These are phyloP conservation scores for Barbarea vulgaris DNA, from an alignment of 345 rosid species.

Conservation along the genomic window DNA sequence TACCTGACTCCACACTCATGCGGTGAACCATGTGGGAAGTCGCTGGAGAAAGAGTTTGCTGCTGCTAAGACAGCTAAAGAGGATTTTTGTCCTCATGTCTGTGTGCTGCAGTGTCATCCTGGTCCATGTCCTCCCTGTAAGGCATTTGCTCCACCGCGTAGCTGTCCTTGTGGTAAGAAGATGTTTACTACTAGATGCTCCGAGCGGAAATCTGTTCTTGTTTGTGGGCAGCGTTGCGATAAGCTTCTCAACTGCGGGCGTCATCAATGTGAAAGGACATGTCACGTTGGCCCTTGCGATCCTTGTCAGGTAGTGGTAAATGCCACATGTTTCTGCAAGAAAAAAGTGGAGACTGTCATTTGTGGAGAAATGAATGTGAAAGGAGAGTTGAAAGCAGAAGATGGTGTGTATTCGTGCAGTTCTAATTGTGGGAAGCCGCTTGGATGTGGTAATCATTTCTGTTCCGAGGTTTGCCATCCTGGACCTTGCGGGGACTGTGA, in stretches of 20 bases:
- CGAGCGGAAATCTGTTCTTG: constrained; percentile 67
- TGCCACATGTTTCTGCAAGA: constrained; percentile 89
- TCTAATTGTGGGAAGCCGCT: constrained; percentile 63
- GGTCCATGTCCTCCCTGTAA: constrained; percentile 99
- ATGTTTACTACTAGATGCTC: constrained; percentile 81
- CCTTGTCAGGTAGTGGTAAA: constrained; percentile 66
- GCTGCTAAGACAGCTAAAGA: constrained; percentile 49
- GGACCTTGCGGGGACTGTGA: constrained; percentile 82
- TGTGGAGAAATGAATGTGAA: constrained; percentile 85
- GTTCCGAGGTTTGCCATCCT: constrained; percentile 76
- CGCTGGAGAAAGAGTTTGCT: constrained; percentile 58
- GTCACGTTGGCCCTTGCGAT: constrained; percentile 88
- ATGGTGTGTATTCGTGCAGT: constrained; percentile 77
- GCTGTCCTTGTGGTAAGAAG: constrained; percentile 91
- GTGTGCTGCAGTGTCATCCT: constrained; percentile 98
- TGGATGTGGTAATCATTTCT: constrained; percentile 72
- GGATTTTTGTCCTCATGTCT: constrained; percentile 80
- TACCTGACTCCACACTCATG: constrained; percentile 97
- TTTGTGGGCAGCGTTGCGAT: constrained; percentile 76
- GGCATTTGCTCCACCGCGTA: constrained; percentile 82
- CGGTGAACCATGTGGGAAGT: constrained; percentile 97
- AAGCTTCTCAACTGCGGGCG: constrained; percentile 80
- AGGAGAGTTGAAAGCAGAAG: constrained; percentile 74
- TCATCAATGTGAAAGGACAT: constrained; percentile 66
- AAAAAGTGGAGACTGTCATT: constrained; percentile 63